Conservation (phyloP, 306 rosid genomes). For the Pyrus pyrifolia region DNA sequence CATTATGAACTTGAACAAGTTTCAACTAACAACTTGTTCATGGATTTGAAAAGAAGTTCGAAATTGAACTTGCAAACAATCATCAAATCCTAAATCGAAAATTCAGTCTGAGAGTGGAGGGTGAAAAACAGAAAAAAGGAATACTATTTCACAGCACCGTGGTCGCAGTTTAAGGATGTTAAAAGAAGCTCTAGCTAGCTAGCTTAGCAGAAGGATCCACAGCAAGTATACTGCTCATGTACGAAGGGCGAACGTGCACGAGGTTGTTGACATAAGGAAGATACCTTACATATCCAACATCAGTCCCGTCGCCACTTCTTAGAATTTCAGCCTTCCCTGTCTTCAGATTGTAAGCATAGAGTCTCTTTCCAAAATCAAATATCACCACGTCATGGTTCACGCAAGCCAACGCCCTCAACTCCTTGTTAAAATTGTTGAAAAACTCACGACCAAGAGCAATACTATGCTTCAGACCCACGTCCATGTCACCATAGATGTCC, state of each 20-base stretch:
- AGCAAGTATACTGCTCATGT: neutral
- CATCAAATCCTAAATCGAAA: neutral
- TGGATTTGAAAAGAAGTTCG: neutral
- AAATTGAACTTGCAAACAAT: neutral
- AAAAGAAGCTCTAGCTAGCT: neutral
- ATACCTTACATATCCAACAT: neutral
- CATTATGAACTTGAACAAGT: neutral
- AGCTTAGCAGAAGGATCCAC: constrained; percentile 3
- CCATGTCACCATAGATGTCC: constrained; percentile 23
- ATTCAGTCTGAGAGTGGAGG: neutral
- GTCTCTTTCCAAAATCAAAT: neutral
- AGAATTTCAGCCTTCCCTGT: neutral
- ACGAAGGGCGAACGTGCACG: neutral
- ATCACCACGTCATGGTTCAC: constrained; percentile 21
- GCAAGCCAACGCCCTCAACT: constrained; percentile 19
- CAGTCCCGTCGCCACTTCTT: too few relatives aligned
- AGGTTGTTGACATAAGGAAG: constrained; percentile 39
- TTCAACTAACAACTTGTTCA: neutral
- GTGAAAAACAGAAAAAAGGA: neutral
- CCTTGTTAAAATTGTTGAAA: neutral
- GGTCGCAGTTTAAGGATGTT: neutral
- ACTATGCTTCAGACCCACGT: constrained; percentile 21
- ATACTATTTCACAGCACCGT: neutral
- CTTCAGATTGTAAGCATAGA: constrained; percentile 18
- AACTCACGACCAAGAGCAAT: neutral